Evolutionary conservation across 441 rosid species (phyloP), one percentile per base, ranked within the genome.

Genomic region (Populus hybrid): DNA sequence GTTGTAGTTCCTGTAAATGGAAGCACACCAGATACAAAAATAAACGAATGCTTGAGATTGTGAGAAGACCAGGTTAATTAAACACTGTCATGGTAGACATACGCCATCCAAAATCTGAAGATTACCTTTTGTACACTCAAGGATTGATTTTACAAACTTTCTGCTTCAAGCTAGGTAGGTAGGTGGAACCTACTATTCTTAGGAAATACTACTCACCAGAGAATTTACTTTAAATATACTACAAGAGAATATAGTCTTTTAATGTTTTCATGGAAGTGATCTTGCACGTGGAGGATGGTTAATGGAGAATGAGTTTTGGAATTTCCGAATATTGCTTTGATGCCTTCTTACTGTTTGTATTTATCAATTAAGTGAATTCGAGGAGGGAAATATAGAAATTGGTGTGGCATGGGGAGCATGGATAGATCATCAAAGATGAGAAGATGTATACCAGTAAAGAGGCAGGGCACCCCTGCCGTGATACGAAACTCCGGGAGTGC

Each of bases 381-480:
- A 9, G 14, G 64, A 23, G 42, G 7, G 6, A 7, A 20, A 56
- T 6, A 56, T 18, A 18, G 9, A 56, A 18, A 20, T 20, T 2
- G 63, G 23, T 20, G 23, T 56, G 63, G 63, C 63, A 56, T 20
- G 63, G 63, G 23, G 20, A 4, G 10, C 26, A 3, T 29, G 65
- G 7, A 53, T 20, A 61, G 35, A 21, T 16, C 1, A 12, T 40
- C 28, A 1, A 3, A 45, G 36, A 20, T 18, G 7, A 59, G 26
- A 18, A 56, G 45, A 31, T 20, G 3, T 68, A 10, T 90, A 93
- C 98, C 99, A 95, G 84, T 90, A 95, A 79, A 95, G 38, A 31
- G 98, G 98, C 75, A 93, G 77, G 82, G 97, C 99, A 67, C 96
- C 99, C 16, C 99, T 91, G 77, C 99, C 98, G 67, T 93, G 93